phyloP scores from a whole-genome alignment of 352 stramenopile species.

The Phytophthora nicotianae region DNA sequence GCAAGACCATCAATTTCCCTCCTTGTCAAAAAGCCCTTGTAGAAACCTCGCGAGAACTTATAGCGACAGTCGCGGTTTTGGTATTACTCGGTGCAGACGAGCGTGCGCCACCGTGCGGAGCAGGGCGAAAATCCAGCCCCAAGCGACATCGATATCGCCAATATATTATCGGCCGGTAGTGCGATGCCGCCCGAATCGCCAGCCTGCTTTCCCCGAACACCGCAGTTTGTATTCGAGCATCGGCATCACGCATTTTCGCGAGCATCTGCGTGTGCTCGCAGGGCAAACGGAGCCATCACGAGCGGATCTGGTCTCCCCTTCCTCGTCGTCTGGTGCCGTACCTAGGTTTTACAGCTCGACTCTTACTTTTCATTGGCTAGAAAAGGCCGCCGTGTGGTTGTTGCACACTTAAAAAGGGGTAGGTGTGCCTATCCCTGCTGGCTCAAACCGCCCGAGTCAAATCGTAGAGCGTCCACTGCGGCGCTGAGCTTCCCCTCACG shows the following conservation, averaged over 20 bases:
- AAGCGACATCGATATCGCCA: neutral
- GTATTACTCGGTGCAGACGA: constrained; percentile 16
- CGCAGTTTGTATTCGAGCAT: constrained; percentile 9
- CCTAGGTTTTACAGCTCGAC: constrained; percentile 2
- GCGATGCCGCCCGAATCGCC: constrained; percentile 8
- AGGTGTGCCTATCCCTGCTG: constrained; percentile 32
- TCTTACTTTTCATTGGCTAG: constrained; percentile 1
- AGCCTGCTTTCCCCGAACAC: constrained; percentile 15
- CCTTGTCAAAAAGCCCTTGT: too few species aligned
- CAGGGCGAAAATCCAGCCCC: constrained; percentile 30
- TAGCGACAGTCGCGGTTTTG: too few species aligned
- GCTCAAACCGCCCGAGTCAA: constrained; percentile 30
- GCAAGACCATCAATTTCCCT: too few species aligned
- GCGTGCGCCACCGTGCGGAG: constrained; percentile 16
- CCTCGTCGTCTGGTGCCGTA: constrained; percentile 26
- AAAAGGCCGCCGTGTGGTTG: constrained; percentile 11
- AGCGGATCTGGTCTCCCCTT: constrained; percentile 16
- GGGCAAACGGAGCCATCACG: constrained; percentile 17
- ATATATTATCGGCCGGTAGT: constrained; percentile 4
- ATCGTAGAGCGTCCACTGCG: constrained; percentile 24
- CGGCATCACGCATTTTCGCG: neutral
- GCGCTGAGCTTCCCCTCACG: constrained; percentile 12
- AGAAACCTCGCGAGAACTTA: too few species aligned
- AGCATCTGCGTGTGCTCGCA: neutral
- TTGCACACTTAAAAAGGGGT: constrained; percentile 27